Evolutionary conservation across 225 moss, liverwort and hornwort genomes (phyloP), one percentile per base, ranked within the genome.

Genomic region (Rhytidiadelphus loreus): DNA sequence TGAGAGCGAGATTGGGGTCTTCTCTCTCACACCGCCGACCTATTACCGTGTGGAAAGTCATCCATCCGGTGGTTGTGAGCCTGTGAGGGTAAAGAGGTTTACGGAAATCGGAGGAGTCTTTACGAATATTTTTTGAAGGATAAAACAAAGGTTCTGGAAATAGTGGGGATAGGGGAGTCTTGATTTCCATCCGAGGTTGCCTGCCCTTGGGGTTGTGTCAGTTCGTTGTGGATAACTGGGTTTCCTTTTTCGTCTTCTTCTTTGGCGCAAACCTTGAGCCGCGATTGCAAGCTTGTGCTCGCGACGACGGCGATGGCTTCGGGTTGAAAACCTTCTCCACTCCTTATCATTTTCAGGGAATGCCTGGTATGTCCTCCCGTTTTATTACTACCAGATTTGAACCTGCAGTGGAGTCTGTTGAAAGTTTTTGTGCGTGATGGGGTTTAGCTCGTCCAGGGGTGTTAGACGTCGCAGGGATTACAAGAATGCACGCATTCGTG

Each of bases 1-100:
- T 88, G 29, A 79, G 79, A 79, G 73, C 90, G 92, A 7, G 64
- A 44, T 83, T 88, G 80, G 90, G 92, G 80, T 88, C 75, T 65
- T 61, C 87, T 68, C 82, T 82, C 70, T 64, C 87, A 39, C 32
- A 25, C 58, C 2, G 26, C 37, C n/a, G 64, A 62, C 92, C 92
- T 90, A 90, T 90, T 48, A 18, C 92, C 92, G 92, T 90, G 92
- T 59, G 50, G 68, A 82, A 83, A 68, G 61, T 15, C 58, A 88
- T 77, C 83, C 13, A 60, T 53, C 48, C n/a, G 63, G 65, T 65
- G 58, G 44, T 19, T 14, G 60, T 16, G 66, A 58, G 60, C 21
- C 11, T 22, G 23, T 39, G 56, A 62, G 33, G 77, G 69, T 33
- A 72, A 53, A 50, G 52, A 21, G 23, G 33, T 64, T 55, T 69